A percentile compares a stretch with the other conserved stretches of the same genome.
phyloP scores from a whole-genome alignment of 306 rosid genomes.

The Mucuna pruriens region DNA sequence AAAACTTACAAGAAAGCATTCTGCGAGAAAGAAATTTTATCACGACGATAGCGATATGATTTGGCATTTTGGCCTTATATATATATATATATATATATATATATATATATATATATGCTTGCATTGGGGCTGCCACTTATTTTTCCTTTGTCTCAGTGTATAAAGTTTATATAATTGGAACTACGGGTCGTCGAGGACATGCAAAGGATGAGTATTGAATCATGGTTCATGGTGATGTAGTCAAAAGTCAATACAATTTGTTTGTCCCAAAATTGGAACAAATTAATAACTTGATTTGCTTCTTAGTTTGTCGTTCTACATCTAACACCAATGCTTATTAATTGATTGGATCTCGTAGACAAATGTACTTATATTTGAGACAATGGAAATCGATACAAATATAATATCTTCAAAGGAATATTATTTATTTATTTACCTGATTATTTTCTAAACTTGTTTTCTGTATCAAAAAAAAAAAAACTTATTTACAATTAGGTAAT shows the following conservation, averaged over 20 bases:
- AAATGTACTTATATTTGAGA: background rate
- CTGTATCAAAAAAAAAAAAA: background rate
- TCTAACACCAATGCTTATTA: background rate
- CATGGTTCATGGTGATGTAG: background rate
- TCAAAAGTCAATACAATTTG: background rate
- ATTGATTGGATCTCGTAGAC: background rate
- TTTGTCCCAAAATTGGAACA: background rate
- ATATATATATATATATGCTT: no score
- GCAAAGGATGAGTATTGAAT: background rate
- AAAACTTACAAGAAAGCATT: slow-evolving; percentile 30
- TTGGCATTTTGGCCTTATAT: no score
- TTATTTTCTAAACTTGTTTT: background rate
- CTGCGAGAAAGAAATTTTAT: background rate
- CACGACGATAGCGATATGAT: background rate
- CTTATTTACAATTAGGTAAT: no score
- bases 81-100: no score
- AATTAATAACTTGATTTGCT: background rate
- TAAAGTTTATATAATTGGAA: background rate
- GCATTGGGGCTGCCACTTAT: background rate
- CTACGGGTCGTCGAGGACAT: background rate
- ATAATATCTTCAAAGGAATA: background rate
- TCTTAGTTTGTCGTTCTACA: background rate
- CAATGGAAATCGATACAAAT: background rate
- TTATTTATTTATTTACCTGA: background rate
- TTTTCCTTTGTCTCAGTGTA: background rate